Base-by-base conservation (phyloP, 805 yeast genomes). In the Candida methanosorbosa region DNA sequence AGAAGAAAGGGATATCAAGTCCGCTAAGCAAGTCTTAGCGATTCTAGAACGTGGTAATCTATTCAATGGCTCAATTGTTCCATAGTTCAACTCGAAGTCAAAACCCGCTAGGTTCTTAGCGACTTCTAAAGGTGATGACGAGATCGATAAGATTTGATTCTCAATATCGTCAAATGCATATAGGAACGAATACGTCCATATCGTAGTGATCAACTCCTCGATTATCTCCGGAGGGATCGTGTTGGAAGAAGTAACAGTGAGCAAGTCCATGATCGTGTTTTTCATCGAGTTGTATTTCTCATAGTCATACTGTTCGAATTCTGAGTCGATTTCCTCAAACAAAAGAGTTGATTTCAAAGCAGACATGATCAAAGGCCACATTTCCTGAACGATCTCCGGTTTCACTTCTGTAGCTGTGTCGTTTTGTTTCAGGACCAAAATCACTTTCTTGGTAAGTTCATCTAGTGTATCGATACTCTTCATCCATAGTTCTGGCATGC, bases 121-220 rank as follows among this genome's bases (percentile, higher is more conserved):
- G 4, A 70, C 57, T 11, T 61, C 64, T 11, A 35, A 18, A 4
- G 56, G 55, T 3, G 57, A 49, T 12, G 33, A 38, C 2, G 56
- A 46, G 2, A 42, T 25, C 33, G 35, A 45, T 38, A 38, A 30
- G 13, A 52, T 38, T 4, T 40, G 30, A 25, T 41, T 58, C 45
- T 72, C 94, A 14, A 69, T 53, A 32, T 70, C 81, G 53, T 68
- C 82, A 24, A 63, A 63, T 37, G 66, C 72, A 60, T 72, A 81
- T 19, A 72, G 56, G 42, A 66, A 81, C 1, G 90, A 80, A 17
- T 72, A 62, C 2, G 58, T 50, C 72, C 83, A 80, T 2, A 86
- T 45, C 1, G 67, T 54, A 5, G 63, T 51, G 2, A 80, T 50
- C 30, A 75, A 65, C 9, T 57, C 58, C 9, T 64, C 62, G 11